A percentile compares a stretch with the other conserved stretches of the same genome.
phyloP scores from a whole-genome alignment of 1,284 basidiomycete species.

The Pseudozyma tsukubaensis region DNA sequence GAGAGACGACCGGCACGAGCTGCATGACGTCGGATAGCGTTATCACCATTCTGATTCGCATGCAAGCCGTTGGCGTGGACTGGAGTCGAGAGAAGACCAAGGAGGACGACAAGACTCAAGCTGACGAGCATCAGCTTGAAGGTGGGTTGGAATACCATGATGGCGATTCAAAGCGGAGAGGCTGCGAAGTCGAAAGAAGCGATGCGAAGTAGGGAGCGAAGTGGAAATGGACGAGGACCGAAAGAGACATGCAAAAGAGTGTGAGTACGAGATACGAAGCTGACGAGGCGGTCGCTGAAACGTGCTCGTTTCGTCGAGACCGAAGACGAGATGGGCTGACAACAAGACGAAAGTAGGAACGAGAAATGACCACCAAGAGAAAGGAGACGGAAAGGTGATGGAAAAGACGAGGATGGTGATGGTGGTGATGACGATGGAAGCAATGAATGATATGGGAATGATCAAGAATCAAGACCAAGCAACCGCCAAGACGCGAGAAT shows the following conservation, averaged over 20 bases:
- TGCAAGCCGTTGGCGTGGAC: conserved; percentile 17
- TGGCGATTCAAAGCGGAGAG: background rate
- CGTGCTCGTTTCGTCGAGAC: too few species aligned
- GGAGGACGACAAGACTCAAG: conserved; percentile 24
- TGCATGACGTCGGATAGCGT: conserved; percentile 34
- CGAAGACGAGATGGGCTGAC: background rate
- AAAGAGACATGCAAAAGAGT: conserved; percentile 17
- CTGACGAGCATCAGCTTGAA: conserved; percentile 46
- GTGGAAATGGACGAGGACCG: background rate
- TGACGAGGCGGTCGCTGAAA: background rate
- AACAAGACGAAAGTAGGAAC: conserved; percentile 1
- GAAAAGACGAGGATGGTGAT: background rate
- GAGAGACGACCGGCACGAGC: conserved; percentile 33
- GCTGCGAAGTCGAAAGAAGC: background rate
- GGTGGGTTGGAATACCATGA: conserved; percentile 36
- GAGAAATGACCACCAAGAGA: background rate
- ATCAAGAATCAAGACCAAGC: conserved; percentile 1
- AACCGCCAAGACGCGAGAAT: background rate
- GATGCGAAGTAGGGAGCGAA: background rate
- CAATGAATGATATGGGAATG: background rate
- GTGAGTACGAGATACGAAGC: conserved; percentile 9
- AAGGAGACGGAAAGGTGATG: background rate
- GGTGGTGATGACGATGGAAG: conserved; percentile 8
- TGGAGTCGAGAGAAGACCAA: conserved; percentile 11
- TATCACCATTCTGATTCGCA: conserved; percentile 8